A percentile compares a stretch with the other conserved stretches of the same genome.
Evolutionary conservation across 2,329 filamentous ascomycete genomes (phyloP).

Genomic region (Rugonectria rugulosa): DNA sequence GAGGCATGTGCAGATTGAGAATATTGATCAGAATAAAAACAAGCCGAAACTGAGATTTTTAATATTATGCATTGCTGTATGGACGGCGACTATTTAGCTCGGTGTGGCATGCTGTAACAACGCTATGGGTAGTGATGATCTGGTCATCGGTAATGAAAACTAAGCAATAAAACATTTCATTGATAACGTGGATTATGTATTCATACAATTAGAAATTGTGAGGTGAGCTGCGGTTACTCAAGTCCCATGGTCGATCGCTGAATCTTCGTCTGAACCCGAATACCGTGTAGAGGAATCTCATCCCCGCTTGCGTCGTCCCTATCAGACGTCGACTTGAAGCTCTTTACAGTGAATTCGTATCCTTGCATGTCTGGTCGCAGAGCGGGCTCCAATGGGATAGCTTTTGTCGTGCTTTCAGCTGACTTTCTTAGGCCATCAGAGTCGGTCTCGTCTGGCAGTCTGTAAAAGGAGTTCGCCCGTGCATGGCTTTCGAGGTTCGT

Average conservation of each 20-base stretch:
- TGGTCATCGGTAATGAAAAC: too few relatives aligned
- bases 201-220: too few relatives aligned
- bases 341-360: constrained; percentile 42
- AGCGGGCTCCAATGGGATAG: constrained; percentile 1
- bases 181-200: too few relatives aligned
- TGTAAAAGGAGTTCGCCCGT: constrained; percentile 39
- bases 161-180: too few relatives aligned
- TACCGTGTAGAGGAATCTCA: constrained; percentile 49
- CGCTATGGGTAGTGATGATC: too few relatives aligned
- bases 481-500: constrained; percentile 24
- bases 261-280: constrained; percentile 49
- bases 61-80: too few relatives aligned
- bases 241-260: constrained; percentile 34
- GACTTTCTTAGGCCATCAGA: constrained; percentile 36
- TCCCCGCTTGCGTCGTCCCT: constrained; percentile 42
- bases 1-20: too few relatives aligned
- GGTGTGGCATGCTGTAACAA: too few relatives aligned
- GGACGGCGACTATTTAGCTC: too few relatives aligned
- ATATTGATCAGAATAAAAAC: too few relatives aligned
- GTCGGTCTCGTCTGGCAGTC: constrained; percentile 43
- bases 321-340: constrained; percentile 38
- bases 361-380: constrained; percentile 45
- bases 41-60: too few relatives aligned
- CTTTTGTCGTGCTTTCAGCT: background rate
- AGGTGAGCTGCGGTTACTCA: too few relatives aligned